phyloP scores from a whole-genome alignment of 495 filamentous ascomycete species.

The Peziza echinospora region DNA sequence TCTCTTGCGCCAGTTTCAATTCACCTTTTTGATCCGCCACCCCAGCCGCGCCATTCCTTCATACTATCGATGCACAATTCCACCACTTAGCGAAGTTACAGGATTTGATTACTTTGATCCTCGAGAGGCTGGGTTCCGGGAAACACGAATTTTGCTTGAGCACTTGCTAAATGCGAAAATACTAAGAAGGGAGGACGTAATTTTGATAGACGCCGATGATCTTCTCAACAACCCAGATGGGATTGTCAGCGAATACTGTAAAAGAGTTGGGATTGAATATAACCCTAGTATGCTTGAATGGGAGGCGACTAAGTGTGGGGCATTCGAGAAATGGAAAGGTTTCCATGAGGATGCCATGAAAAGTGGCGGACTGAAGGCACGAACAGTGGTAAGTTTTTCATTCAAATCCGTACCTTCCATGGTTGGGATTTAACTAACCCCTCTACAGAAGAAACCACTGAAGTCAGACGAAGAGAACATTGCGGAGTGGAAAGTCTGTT shows the following conservation, averaged over 20 bases:
- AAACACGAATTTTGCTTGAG: conserved; percentile 68
- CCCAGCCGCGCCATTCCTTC: conserved; percentile 69
- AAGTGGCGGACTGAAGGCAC: conserved; percentile 47
- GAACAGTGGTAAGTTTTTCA: conserved; percentile 43
- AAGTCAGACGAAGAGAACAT: conserved; percentile 53
- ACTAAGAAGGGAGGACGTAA: conserved; percentile 41
- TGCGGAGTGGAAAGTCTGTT: conserved; percentile 61
- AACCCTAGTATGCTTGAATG: conserved; percentile 54
- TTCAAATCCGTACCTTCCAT: not conserved
- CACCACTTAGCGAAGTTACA: conserved; percentile 56
- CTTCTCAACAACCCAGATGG: conserved; percentile 59
- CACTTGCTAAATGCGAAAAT: conserved; percentile 41
- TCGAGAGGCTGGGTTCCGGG: conserved; percentile 70
- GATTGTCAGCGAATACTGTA: conserved; percentile 57
- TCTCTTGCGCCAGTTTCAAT: conserved; percentile 56
- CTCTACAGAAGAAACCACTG: conserved; percentile 28
- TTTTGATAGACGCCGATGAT: conserved; percentile 88
- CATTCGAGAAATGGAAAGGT: conserved; percentile 87
- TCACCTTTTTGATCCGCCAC: conserved; percentile 94
- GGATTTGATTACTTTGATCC: conserved; percentile 75
- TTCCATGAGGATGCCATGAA: conserved; percentile 89
- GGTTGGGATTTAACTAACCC: conserved; percentile 1
- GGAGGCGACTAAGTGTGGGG: conserved; percentile 33
- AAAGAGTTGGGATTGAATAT: conserved; percentile 53
- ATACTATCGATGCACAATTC: conserved; percentile 89